Conservation (phyloP, 768 basidiomycete species). For the Dentipellis fragilis region DNA sequence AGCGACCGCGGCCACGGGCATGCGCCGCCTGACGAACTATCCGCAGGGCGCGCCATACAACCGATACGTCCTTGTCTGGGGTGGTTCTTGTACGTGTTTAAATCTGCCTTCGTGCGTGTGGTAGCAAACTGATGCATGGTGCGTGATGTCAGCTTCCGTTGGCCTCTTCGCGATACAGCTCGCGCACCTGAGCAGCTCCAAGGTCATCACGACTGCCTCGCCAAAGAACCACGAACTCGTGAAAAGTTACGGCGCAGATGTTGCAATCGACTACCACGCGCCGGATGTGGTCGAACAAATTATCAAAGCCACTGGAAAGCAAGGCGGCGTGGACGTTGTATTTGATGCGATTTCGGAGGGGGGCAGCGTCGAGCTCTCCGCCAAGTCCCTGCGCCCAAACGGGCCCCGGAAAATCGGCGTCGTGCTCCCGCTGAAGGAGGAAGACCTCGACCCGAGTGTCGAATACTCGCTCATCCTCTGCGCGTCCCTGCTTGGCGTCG, state of each 20-base stretch:
- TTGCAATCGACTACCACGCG: slow-evolving; percentile 19
- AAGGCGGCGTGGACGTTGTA: neutral
- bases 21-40: neutral
- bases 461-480: neutral
- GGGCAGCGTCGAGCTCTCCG: neutral
- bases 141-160: slow-evolving; percentile 11
- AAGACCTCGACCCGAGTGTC: neutral
- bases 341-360: neutral
- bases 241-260: slow-evolving; percentile 26
- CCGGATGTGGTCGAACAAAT: no score
- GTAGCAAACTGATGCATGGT: no score
- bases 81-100: neutral
- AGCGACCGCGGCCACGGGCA: neutral
- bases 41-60: neutral
- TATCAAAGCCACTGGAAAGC: neutral
- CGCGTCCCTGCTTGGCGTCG: neutral
- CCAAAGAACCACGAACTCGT: slow-evolving; percentile 26
- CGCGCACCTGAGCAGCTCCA: slow-evolving; percentile 18
- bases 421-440: neutral
- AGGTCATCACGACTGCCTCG: no score
- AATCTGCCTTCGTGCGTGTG: slow-evolving; percentile 1
- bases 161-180: slow-evolving; percentile 23
- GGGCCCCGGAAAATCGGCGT: neutral
- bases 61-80: neutral
- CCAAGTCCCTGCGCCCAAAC: neutral